A percentile compares a stretch with the other conserved stretches of the same genome.
phyloP scores from a whole-genome alignment of 768 basidiomycete species.

The Porphyrellus cyaneotinctus region DNA sequence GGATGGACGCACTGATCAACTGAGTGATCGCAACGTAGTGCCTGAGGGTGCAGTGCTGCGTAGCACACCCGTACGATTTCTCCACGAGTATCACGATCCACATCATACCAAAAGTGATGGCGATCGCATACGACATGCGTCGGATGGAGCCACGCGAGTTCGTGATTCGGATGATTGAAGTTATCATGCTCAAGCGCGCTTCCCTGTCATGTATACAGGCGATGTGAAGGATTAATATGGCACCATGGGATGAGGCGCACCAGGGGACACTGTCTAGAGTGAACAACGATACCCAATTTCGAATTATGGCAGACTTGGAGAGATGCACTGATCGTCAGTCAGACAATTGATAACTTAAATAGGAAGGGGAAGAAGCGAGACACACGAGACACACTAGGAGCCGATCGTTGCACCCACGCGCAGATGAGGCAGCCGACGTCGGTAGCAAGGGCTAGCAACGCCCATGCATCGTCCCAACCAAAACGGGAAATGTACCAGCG shows the following conservation, averaged over 20 bases:
- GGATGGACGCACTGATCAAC: constrained; percentile 10
- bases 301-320: background rate
- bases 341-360: background rate
- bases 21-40: constrained; percentile 7
- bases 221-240: background rate
- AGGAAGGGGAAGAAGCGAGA: background rate
- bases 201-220: constrained; percentile 6
- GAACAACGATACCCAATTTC: constrained; percentile 2
- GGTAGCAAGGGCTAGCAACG: constrained; percentile 11
- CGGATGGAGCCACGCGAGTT: background rate
- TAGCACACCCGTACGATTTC: constrained; percentile 6
- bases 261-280: constrained; percentile 6
- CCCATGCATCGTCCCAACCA: constrained; percentile 18
- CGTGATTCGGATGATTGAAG: constrained; percentile 5
- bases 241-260: background rate
- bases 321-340: background rate
- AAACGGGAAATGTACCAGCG: constrained; percentile 16
- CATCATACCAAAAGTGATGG: constrained; percentile 11
- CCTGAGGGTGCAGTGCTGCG: background rate
- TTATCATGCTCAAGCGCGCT: constrained; percentile 18
- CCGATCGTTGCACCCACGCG: constrained; percentile 3
- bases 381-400: background rate
- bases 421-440: constrained; percentile 9
- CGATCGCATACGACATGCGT: background rate
- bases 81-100: constrained; percentile 4